A percentile compares a stretch with the other conserved stretches of the same genome.
Evolutionary conservation across 495 filamentous ascomycete genomes (phyloP).

Genomic region (Penicillium macrosclerotiorum): DNA sequence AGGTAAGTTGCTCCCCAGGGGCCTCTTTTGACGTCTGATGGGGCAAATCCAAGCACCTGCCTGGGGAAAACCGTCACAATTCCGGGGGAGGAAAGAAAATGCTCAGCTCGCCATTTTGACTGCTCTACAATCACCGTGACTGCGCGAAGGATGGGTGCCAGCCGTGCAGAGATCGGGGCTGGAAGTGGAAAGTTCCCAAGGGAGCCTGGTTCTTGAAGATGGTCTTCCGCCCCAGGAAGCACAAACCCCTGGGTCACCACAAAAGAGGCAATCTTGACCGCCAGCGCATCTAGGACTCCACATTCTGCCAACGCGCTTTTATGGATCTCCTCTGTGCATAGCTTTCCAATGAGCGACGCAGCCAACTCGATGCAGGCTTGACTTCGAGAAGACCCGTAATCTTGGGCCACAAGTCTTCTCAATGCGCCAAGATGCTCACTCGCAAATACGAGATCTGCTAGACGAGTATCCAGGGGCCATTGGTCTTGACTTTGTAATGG

Average conservation of each 20-base stretch:
- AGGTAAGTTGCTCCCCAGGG: constrained; percentile 47
- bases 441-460: constrained; percentile 66
- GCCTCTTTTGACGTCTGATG: constrained; percentile 44
- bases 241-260: constrained; percentile 65
- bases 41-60: constrained; percentile 40
- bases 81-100: constrained; percentile 74
- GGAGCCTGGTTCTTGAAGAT: constrained; percentile 32
- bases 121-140: constrained; percentile 74
- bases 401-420: constrained; percentile 61
- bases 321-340: constrained; percentile 67
- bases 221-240: constrained; percentile 49
- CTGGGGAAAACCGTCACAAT: constrained; percentile 70
- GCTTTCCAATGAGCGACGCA: constrained; percentile 64
- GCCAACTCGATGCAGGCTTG: constrained; percentile 70
- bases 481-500: constrained; percentile 47
- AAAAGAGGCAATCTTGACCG: constrained; percentile 72
- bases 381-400: constrained; percentile 41
- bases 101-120: constrained; percentile 73
- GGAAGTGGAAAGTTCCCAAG: constrained; percentile 43
- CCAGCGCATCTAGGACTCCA: constrained; percentile 77
- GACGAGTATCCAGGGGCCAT: constrained; percentile 41
- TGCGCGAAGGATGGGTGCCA: constrained; percentile 75
- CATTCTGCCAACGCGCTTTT: constrained; percentile 65
- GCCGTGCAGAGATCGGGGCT: constrained; percentile 55
- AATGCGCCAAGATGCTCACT: constrained; percentile 56